A percentile compares a stretch with the other conserved stretches of the same genome.
Conservation (phyloP, 768 basidiomycete genomes). For the Favolaschia claudopus region DNA sequence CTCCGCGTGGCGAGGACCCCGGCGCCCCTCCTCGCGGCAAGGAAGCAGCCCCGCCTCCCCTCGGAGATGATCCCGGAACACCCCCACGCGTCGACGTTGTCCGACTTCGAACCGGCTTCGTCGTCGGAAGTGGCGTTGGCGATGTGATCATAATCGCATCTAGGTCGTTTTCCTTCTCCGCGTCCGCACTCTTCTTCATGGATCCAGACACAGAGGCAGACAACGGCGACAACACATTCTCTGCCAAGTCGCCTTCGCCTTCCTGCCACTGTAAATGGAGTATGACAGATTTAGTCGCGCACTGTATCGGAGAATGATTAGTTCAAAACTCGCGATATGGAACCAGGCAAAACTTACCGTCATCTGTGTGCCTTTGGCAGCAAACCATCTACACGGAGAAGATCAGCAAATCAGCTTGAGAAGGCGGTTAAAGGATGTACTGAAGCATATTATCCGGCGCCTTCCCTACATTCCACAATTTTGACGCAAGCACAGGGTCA, state of each 20-base stretch:
- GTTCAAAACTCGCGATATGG: neutral
- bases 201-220: neutral
- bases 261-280: slow-evolving; percentile 89
- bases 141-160: slow-evolving; percentile 8
- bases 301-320: slow-evolving; percentile 50
- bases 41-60: too few species aligned
- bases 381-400: slow-evolving; percentile 71
- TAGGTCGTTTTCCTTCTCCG: slow-evolving; percentile 1
- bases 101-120: slow-evolving; percentile 7
- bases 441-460: slow-evolving; percentile 91
- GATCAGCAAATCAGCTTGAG: neutral
- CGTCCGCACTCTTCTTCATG: neutral
- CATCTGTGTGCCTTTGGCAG: slow-evolving; percentile 89
- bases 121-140: slow-evolving; percentile 32
- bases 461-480: slow-evolving; percentile 77
- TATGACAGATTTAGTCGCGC: slow-evolving; percentile 88
- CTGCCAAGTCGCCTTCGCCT: slow-evolving; percentile 47
- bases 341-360: slow-evolving; percentile 61
- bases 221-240: too few species aligned
- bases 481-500: slow-evolving; percentile 71
- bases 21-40: slow-evolving; percentile 1
- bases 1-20: neutral
- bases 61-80: neutral
- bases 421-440: slow-evolving; percentile 43
- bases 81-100: slow-evolving; percentile 19